Base-by-base conservation (phyloP, 352 stramenopile genomes). In the Globisporangium apiculatum region DNA sequence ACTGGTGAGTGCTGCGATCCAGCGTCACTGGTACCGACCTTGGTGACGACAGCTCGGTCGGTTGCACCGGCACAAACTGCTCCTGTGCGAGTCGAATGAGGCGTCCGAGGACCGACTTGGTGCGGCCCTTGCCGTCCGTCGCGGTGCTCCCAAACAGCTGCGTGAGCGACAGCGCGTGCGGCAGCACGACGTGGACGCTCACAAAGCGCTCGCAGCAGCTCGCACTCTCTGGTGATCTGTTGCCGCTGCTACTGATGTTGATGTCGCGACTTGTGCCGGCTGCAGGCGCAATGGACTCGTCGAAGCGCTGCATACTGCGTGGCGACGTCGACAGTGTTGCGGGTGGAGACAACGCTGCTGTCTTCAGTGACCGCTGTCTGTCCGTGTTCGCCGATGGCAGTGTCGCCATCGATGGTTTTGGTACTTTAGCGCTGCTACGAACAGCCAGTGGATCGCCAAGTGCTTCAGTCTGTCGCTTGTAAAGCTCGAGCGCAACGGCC, bases 121-220 rank as follows among this genome's bases (percentile, higher is more conserved):
- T 69, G 4, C 62, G 57, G 0, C 68, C 69, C 31, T 76, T 69
- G 0, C 55, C 61, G 38, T 85, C 72, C 7, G 62, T 62, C 0
- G 60, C 67, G 0, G 67, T 66, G 3, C 71, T 69, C 24, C 76
- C 76, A 45, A 83, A 85, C 0, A 87, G 61, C 53, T 83, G 76
- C 5, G 67, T 66, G 5, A 73, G 52, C n/a, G 68, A 76, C 8
- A 85, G 49, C 0, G 70, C 60, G 52, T 70, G 71, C 4, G 73
- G 71, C 0, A 81, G 41, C 8, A 83, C 71, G 7, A 80, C 62
- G 7, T 46, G 58, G n/a, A 58, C 5, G 0, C 42, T 36, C 31
- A 66, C 60, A 43, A 49, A 53, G 15, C 17, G 24, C 12, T 63
- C 50, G 5, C 45, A 35, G 15, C 24, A 4, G n/a, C 6, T n/a